These are phyloP conservation scores for Silene latifolia DNA, from an alignment of 148 eudicot genomes.

Conservation along the genomic window DNA sequence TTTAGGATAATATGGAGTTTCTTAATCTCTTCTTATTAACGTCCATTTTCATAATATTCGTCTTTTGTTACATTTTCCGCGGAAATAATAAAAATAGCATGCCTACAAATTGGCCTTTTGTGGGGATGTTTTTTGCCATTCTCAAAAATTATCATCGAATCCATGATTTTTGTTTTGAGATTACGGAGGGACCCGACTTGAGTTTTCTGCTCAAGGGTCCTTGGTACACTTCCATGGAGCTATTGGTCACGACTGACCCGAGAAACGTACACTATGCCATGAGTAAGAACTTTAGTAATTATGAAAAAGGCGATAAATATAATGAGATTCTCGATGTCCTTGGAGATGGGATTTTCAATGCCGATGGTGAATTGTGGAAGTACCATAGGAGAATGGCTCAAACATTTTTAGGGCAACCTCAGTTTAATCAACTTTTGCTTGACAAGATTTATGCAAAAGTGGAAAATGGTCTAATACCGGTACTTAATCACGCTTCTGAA, in stretches of 20 bases:
- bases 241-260: conserved; percentile 38
- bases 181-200: conserved; percentile 13
- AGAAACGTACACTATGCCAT: conserved; percentile 44
- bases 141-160: conserved; percentile 27
- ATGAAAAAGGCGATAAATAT: conserved; percentile 46
- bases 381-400: conserved; percentile 38
- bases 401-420: conserved; percentile 26
- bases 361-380: conserved; percentile 42
- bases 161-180: conserved; percentile 23
- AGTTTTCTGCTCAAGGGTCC: conserved; percentile 53
- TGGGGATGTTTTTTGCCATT: conserved; percentile 55
- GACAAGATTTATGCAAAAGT: conserved; percentile 32
- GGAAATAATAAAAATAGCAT: conserved; percentile 27
- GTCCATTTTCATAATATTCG: background rate
- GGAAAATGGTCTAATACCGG: conserved; percentile 33
- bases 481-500: conserved; percentile 34
- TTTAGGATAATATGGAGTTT: conserved; percentile 18
- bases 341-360: conserved; percentile 56
- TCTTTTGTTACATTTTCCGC: conserved; percentile 10
- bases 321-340: conserved; percentile 44
- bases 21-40: conserved; percentile 4
- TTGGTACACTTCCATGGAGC: conserved; percentile 45
- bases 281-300: conserved; percentile 51
- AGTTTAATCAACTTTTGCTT: conserved; percentile 34
- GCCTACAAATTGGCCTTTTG: conserved; percentile 39